phyloP scores from a whole-genome alignment of 1,284 basidiomycete species.

The Cutaneotrichosporon cutaneum region DNA sequence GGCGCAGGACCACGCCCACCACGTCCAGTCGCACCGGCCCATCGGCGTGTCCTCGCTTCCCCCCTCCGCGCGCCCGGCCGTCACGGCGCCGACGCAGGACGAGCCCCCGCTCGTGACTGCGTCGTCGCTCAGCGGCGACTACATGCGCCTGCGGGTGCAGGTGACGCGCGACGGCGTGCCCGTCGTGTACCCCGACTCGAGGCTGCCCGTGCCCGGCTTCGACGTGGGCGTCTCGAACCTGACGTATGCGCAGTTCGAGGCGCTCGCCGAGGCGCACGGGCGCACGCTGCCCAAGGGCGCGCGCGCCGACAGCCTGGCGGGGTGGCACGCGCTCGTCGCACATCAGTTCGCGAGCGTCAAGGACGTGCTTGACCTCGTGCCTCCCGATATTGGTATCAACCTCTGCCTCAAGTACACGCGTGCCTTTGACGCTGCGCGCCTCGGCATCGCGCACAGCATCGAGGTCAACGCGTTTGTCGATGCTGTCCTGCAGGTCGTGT shows the following conservation, averaged over 20 bases:
- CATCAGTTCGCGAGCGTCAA: conserved; percentile 68
- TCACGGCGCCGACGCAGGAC: conserved; percentile 20
- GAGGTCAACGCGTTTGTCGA: conserved; percentile 81
- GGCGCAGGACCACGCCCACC: conserved; percentile 53
- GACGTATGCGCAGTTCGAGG: conserved; percentile 73
- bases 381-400: conserved; percentile 69
- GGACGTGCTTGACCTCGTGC: conserved; percentile 72
- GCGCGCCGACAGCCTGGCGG: conserved; percentile 52
- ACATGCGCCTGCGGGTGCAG: conserved; percentile 82
- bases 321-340: conserved; percentile 63
- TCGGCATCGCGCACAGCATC: conserved; percentile 57
- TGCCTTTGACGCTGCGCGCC: conserved; percentile 56
- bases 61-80: conserved; percentile 43
- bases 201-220: conserved; percentile 69
- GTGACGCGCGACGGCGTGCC: conserved; percentile 87
- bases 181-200: conserved; percentile 71
- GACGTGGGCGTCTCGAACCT: conserved; percentile 81
- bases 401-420: conserved; percentile 70
- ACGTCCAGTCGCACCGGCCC: conserved; percentile 50
- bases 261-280: conserved; percentile 61
- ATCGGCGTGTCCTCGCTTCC: conserved; percentile 38
- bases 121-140: conserved; percentile 69
- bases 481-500: conserved; percentile 74
- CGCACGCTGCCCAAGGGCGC: conserved; percentile 47
- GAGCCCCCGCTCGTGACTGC: conserved; percentile 52